Percentiles rank a stretch among this genome's conserved stretches.
Conservation (phyloP, 495 filamentous ascomycete genomes). For the Talaromyces borbonicus region DNA sequence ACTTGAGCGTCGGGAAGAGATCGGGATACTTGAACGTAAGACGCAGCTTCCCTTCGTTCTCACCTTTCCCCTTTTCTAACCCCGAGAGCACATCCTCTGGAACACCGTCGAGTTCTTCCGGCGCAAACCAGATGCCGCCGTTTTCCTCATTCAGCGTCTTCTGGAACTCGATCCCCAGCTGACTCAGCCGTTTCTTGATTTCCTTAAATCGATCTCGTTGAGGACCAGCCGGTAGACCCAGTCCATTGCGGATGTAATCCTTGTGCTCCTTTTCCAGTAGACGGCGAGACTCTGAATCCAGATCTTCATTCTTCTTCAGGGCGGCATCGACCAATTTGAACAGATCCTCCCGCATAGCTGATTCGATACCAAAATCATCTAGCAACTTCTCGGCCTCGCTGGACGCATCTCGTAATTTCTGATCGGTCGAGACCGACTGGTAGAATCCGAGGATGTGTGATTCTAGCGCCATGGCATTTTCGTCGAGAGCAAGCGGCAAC, state of each 20-base stretch:
- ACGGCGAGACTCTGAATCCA: constrained; percentile 54
- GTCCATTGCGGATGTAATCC: constrained; percentile 52
- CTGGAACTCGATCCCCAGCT: constrained; percentile 56
- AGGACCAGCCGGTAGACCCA: constrained; percentile 51
- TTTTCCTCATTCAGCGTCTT: constrained; percentile 63
- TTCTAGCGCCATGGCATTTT: constrained; percentile 52
- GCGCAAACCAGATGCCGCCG: constrained; percentile 57
- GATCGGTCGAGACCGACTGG: constrained; percentile 64
- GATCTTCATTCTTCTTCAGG: constrained; percentile 45
- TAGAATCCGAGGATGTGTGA: constrained; percentile 63
- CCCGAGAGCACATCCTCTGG: constrained; percentile 52
- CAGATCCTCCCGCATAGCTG: constrained; percentile 59
- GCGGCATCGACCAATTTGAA: constrained; percentile 54
- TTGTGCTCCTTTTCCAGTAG: constrained; percentile 62
- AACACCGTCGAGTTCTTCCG: constrained; percentile 50
- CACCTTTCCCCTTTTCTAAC: constrained; percentile 61
- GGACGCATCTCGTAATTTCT: constrained; percentile 59
- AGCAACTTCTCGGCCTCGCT: constrained; percentile 58
- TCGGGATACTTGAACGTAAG: constrained; percentile 65
- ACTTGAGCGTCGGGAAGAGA: constrained; percentile 56
- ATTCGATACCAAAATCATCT: constrained; percentile 57
- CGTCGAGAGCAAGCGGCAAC: constrained; percentile 54
- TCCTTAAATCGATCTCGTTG: constrained; percentile 59
- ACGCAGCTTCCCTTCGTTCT: constrained; percentile 54
- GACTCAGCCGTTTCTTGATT: constrained; percentile 60